Evolutionary conservation across 2,329 filamentous ascomycete species (phyloP).

Genomic region (Claviceps fusiformis): DNA sequence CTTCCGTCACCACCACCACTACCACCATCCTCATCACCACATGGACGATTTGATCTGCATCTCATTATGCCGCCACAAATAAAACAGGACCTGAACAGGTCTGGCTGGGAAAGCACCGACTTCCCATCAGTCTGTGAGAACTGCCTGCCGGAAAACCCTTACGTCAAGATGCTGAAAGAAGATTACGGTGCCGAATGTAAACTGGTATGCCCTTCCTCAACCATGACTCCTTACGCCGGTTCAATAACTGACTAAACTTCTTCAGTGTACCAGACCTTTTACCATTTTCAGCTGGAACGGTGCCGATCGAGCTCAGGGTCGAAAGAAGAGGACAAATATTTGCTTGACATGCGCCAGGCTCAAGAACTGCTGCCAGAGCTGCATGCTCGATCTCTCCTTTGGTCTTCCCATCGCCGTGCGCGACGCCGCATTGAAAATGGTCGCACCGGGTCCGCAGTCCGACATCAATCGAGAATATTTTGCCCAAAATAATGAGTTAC

Average conservation of each 20-base stretch:
- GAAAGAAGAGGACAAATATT: constrained; percentile 87
- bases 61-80: constrained; percentile 70
- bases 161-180: constrained; percentile 98
- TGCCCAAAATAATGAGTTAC: constrained; percentile 90
- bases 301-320: constrained; percentile 73
- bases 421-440: constrained; percentile 95
- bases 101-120: constrained; percentile 89
- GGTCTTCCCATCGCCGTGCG: constrained; percentile 88
- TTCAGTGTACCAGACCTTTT: constrained; percentile 75
- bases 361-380: constrained; percentile 98
- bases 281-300: constrained; percentile 86
- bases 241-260: constrained; percentile 1
- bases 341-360: constrained; percentile 92
- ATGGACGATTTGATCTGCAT: background rate
- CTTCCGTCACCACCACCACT: constrained; percentile 8
- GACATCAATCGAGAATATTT: constrained; percentile 95
- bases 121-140: constrained; percentile 83
- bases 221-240: background rate
- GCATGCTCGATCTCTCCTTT: constrained; percentile 95
- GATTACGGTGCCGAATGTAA: constrained; percentile 84
- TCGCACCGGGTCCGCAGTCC: constrained; percentile 82
- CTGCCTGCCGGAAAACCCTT: constrained; percentile 91
- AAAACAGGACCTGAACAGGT: constrained; percentile 89
- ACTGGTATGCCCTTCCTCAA: constrained; percentile 26
- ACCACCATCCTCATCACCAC: constrained; percentile 6